These are phyloP conservation scores for Xerocomus brunneocitrinus DNA, from an alignment of 768 basidiomycete species.

Conservation along the genomic window DNA sequence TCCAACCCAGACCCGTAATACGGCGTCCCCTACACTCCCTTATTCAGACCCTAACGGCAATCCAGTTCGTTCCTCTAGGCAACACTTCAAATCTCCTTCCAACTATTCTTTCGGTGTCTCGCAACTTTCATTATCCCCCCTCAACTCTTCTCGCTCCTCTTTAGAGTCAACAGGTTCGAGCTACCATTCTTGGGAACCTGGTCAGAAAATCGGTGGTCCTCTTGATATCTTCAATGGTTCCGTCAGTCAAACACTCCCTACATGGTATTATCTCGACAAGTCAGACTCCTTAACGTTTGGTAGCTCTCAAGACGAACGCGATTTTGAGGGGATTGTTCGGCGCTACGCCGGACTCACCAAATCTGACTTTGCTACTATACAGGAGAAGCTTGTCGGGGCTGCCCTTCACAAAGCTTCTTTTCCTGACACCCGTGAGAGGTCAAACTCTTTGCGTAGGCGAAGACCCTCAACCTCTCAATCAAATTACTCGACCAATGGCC, in stretches of 20 bases:
- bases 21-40: constrained; percentile 43
- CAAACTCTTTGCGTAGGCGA: constrained; percentile 67
- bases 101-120: constrained; percentile 50
- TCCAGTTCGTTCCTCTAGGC: constrained; percentile 52
- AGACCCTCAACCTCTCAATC: constrained; percentile 83
- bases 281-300: constrained; percentile 45
- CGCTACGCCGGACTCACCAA: constrained; percentile 66
- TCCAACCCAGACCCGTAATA: constrained; percentile 61
- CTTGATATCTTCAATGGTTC: constrained; percentile 50
- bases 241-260: constrained; percentile 43
- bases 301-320: constrained; percentile 49
- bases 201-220: constrained; percentile 48
- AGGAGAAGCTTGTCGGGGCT: constrained; percentile 68
- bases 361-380: constrained; percentile 65
- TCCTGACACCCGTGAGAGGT: constrained; percentile 56
- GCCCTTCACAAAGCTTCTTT: constrained; percentile 53
- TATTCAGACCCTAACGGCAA: constrained; percentile 34
- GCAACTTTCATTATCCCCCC: constrained; percentile 63
- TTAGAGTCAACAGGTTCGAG: constrained; percentile 79
- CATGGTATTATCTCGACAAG: constrained; percentile 66
- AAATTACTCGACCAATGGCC: constrained; percentile 58
- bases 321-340: constrained; percentile 63
- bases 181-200: constrained; percentile 76
- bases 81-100: constrained; percentile 41
- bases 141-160: constrained; percentile 77